Base-by-base conservation (phyloP, 179 eudicot species). In the Silene coronaria region DNA sequence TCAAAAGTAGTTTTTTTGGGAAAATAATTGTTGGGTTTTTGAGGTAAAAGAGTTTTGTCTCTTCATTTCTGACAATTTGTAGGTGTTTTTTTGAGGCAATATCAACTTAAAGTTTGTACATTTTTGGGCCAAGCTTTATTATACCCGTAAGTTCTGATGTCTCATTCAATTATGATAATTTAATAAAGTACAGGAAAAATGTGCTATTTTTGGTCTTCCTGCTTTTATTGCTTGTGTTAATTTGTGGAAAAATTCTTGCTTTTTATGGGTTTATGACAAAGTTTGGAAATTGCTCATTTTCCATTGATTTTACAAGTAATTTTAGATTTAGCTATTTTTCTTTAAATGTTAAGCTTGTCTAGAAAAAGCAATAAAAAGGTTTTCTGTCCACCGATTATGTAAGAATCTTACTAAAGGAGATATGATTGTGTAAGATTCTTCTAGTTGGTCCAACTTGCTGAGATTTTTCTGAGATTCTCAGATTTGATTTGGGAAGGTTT, bases 401-500 rank as follows among this genome's bases (percentile, higher is more conserved):
- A 24, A 60, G 83, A 77, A 42, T 80, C 73, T 76, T 61, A 65
- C 24, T 21, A 60, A 77, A 73, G 71, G 70, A 70, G 30, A 28
- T 60, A 10, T 22, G 45, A 70, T 68, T 55, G 57, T 36, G 32
- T 55, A 57, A 80, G 74, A 77, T 80, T 80, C 46, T 72, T 75
- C 12, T 62, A 63, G 38, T 68, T 74, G 78, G 82, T 75, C 75
- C 80, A 80, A 72, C 22, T 76, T 75, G 76, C 26, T 75, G 68
- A 10, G 59, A 27, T 48, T 61, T 73, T 72, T 61, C 24, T 70
- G 72, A 59, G 70, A 72, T 69, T 69, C 74, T 51, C 23, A 71
- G 58, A 42, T 78, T 73, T 70, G 23, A 65, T 65, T 61, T 65
- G 58, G 76, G 75, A 71, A 62, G 10, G 38, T 64, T 61, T 73